Evolutionary conservation across 306 rosid genomes (phyloP).

Genomic region (Phaseolus lunatus): DNA sequence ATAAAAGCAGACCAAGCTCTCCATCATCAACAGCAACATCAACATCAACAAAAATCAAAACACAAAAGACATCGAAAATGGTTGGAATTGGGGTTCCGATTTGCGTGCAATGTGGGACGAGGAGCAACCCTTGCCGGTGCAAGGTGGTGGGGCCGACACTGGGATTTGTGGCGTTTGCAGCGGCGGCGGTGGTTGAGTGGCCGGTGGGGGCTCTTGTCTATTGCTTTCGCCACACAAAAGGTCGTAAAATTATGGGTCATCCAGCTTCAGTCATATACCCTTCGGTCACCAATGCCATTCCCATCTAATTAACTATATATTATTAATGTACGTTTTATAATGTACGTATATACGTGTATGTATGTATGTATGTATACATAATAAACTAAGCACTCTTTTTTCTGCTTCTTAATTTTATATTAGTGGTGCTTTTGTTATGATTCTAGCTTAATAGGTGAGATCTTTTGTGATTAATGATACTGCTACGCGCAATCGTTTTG

Average conservation of each 20-base stretch:
- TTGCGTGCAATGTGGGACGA: constrained; percentile 74
- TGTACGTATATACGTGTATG: too few species aligned
- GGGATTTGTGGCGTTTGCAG: constrained; percentile 65
- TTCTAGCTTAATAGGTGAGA: too few species aligned
- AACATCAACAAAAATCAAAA: not conserved
- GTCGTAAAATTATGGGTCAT: constrained; percentile 70
- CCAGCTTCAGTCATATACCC: constrained; percentile 79
- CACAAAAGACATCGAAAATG: constrained; percentile 1
- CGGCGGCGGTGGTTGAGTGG: constrained; percentile 78
- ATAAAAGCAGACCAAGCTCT: not conserved
- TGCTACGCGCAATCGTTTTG: too few species aligned
- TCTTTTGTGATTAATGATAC: too few species aligned
- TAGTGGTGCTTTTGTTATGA: too few species aligned
- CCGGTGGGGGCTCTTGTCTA: constrained; percentile 78
- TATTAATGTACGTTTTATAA: too few species aligned
- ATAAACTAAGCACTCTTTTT: too few species aligned
- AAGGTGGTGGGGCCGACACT: constrained; percentile 84
- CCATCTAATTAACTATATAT: not conserved
- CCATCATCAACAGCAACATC: not conserved
- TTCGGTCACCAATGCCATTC: constrained; percentile 49
- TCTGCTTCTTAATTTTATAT: too few species aligned
- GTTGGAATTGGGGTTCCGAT: constrained; percentile 59
- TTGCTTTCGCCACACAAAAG: constrained; percentile 63
- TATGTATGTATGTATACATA: too few species aligned
- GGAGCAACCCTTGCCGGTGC: constrained; percentile 84